Evolutionary conservation across 2,329 filamentous ascomycete genomes (phyloP).

Genomic region (Neoascochyta sp.): DNA sequence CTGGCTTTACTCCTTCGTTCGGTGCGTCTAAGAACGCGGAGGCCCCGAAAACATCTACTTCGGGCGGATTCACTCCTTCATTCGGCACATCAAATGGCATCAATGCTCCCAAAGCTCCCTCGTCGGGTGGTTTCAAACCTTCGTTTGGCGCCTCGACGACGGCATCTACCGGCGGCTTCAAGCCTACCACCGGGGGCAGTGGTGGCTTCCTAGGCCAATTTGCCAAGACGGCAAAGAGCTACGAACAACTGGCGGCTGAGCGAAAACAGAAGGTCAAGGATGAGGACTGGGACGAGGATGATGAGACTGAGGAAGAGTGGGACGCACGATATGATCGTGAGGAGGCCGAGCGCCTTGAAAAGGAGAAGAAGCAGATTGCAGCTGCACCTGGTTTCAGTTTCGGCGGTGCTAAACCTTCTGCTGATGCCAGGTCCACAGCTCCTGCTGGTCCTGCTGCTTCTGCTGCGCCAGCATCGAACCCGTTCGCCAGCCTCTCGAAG

Average conservation of each 20-base stretch:
- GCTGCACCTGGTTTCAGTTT: conserved; percentile 20
- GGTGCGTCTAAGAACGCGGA: conserved; percentile 5
- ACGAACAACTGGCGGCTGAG: conserved; percentile 31
- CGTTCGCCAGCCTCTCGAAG: conserved; percentile 18
- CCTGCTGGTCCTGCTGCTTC: conserved; percentile 1
- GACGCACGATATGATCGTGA: conserved; percentile 29
- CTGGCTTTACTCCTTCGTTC: conserved; percentile 11
- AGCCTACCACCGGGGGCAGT: conserved; percentile 12
- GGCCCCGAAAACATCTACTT: conserved; percentile 2
- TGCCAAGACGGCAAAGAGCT: conserved; percentile 27
- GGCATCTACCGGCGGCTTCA: conserved; percentile 6
- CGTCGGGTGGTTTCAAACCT: conserved; percentile 6
- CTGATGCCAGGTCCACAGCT: conserved; percentile 4
- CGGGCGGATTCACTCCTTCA: conserved; percentile 3
- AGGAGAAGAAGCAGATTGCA: conserved; percentile 23
- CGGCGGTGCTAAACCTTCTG: conserved; percentile 5
- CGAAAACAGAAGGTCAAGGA: conserved; percentile 35
- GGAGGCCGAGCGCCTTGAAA: conserved; percentile 27
- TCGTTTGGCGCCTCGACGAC: conserved; percentile 5
- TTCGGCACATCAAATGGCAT: conserved; percentile 1
- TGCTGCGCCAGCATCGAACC: conserved; percentile 10
- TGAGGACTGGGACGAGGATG: conserved; percentile 37
- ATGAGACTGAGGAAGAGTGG: conserved; percentile 35
- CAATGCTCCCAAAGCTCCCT: background rate
- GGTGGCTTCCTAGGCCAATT: conserved; percentile 27